A percentile compares a stretch with the other conserved stretches of the same genome.
phyloP scores from a whole-genome alignment of 495 filamentous ascomycete species.

The Penicillium pancosmium region DNA sequence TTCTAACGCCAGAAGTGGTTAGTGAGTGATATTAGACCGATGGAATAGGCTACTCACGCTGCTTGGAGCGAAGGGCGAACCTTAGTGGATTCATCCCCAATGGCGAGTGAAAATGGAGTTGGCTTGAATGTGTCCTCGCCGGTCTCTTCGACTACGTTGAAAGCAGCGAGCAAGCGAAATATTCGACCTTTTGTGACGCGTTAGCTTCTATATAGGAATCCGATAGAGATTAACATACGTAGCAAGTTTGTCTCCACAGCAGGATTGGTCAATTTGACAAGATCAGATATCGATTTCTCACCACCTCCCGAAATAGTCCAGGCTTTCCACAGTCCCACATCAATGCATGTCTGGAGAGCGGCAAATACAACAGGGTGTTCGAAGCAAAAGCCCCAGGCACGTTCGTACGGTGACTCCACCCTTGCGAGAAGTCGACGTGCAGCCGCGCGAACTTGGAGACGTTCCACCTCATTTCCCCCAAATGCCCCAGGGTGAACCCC shows the following conservation, averaged over 20 bases:
- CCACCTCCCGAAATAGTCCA: conserved; percentile 30
- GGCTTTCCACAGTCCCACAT: conserved; percentile 30
- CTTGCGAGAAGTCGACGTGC: conserved; percentile 31
- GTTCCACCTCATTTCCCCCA: conserved; percentile 28
- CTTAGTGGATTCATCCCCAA: conserved; percentile 39
- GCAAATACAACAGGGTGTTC: conserved; percentile 33
- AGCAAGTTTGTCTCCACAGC: conserved; percentile 30
- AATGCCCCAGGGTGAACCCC: conserved; percentile 23
- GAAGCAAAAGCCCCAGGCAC: conserved; percentile 34
- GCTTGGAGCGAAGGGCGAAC: conserved; percentile 38
- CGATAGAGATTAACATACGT: conserved; percentile 14
- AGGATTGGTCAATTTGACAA: conserved; percentile 24
- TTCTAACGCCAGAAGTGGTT: conserved; percentile 11
- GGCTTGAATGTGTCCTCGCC: conserved; percentile 36
- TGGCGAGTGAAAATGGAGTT: conserved; percentile 39
- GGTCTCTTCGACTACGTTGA: conserved; percentile 40
- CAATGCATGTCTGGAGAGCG: conserved; percentile 33
- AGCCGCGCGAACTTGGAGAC: conserved; percentile 30
- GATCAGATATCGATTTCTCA: conserved; percentile 27
- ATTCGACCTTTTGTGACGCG: conserved; percentile 33
- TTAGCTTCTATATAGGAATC: neutral
- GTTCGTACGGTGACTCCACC: conserved; percentile 33
- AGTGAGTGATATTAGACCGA: neutral
- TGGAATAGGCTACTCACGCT: conserved; percentile 27
- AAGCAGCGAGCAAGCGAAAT: conserved; percentile 43